A percentile compares a stretch with the other conserved stretches of the same genome.
These are phyloP conservation scores for Mucor racemosus DNA, from an alignment of 371 early-diverging fungal species.

Conservation along the genomic window DNA sequence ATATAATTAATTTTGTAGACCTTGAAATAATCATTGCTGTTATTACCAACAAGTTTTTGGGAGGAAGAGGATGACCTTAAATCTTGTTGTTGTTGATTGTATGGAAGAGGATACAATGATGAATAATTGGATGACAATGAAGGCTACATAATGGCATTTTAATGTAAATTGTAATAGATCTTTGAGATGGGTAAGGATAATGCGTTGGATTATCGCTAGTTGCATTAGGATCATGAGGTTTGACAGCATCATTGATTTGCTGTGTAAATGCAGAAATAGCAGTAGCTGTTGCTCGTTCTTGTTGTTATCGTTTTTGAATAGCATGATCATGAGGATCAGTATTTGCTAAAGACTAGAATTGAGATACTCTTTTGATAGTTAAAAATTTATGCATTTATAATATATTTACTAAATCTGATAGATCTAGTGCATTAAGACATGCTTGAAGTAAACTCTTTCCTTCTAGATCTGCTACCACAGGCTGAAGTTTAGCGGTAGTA, in stretches of 20 bases:
- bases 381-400: background rate
- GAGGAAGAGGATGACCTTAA: background rate
- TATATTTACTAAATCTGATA: conserved; percentile 66
- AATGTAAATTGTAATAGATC: no score
- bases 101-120: background rate
- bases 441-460: conserved; percentile 94
- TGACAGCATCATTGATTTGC: no score
- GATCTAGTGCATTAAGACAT: conserved; percentile 88
- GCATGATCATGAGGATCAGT: background rate
- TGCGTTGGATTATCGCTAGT: background rate
- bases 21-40: background rate
- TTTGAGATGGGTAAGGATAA: no score
- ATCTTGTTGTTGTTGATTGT: background rate
- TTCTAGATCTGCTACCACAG: conserved; percentile 91
- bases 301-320: background rate
- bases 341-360: background rate
- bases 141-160: background rate
- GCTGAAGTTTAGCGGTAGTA: conserved; percentile 96
- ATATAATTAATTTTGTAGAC: background rate
- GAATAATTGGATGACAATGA: background rate
- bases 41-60: background rate
- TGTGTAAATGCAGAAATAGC: background rate
- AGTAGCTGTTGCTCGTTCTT: background rate
- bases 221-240: background rate
- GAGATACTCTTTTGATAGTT: background rate